A percentile compares a stretch with the other conserved stretches of the same genome.
phyloP scores from a whole-genome alignment of 2,329 filamentous ascomycete species.

The Ceratocystis alfenasii region DNA sequence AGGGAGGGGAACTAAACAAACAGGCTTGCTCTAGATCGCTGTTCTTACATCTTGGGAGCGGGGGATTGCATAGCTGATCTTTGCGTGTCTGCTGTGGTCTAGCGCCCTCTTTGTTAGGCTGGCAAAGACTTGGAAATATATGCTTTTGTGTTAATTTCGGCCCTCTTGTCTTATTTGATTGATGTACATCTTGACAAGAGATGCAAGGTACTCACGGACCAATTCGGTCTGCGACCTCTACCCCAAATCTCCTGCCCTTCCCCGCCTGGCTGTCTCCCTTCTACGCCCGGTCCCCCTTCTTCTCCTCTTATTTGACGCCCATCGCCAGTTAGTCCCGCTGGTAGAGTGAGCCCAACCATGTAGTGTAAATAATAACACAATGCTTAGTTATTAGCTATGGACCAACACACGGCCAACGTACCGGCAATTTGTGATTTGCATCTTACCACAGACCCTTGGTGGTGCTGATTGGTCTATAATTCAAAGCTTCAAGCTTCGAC shows the following conservation, averaged over 20 bases:
- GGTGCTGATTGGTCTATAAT: background rate
- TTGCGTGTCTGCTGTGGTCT: background rate
- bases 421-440: background rate
- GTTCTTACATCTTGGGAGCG: background rate
- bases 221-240: background rate
- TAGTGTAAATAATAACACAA: too few relatives aligned
- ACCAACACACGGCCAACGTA: too few relatives aligned
- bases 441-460: background rate
- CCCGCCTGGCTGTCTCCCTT: background rate
- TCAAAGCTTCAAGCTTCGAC: background rate
- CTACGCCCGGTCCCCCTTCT: background rate
- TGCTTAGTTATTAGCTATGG: too few relatives aligned
- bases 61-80: background rate
- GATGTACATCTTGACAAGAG: slow-evolving; percentile 1
- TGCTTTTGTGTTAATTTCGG: background rate
- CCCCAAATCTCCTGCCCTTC: background rate
- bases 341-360: too few relatives aligned
- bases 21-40: background rate
- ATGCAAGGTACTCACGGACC: slow-evolving; percentile 9
- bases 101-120: background rate
- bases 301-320: too few relatives aligned
- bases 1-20: background rate
- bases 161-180: background rate
- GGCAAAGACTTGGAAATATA: background rate
- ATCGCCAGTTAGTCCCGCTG: too few relatives aligned